Percentiles rank a stretch among this genome's conserved stretches.
Evolutionary conservation across 208 protist species (phyloP).

Genomic region (Blastocrithidia nonstop): DNA sequence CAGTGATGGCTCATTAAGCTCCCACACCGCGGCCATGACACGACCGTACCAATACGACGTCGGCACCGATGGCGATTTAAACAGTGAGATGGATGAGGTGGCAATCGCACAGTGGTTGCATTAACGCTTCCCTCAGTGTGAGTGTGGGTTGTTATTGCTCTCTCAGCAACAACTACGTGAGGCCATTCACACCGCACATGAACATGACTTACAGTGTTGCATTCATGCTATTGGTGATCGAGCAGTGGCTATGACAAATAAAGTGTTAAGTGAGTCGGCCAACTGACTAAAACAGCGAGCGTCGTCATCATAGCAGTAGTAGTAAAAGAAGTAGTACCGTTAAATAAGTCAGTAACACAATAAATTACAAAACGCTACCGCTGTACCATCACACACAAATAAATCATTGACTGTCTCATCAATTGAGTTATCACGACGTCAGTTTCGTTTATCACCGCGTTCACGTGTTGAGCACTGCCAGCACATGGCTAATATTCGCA

Average conservation of each 20-base stretch:
- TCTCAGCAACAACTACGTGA: slow-evolving; percentile 12
- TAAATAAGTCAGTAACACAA: too few relatives aligned
- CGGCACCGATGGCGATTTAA: slow-evolving; percentile 19
- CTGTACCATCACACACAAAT: too few relatives aligned
- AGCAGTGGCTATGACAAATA: slow-evolving; percentile 28
- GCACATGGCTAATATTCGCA: slow-evolving; percentile 19
- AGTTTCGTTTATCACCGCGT: slow-evolving; percentile 17
- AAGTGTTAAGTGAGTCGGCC: slow-evolving; percentile 15
- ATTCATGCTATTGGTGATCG: slow-evolving; percentile 57
- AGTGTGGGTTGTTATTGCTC: slow-evolving; percentile 28
- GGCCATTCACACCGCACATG: slow-evolving; percentile 10
- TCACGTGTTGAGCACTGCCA: slow-evolving; percentile 57
- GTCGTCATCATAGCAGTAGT: slow-evolving; percentile 2
- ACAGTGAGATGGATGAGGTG: slow-evolving; percentile 22
- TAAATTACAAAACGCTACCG: too few relatives aligned
- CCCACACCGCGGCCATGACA: slow-evolving; percentile 37
- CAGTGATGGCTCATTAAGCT: slow-evolving; percentile 43
- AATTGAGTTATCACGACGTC: not conserved
- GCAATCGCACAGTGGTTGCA: slow-evolving; percentile 10
- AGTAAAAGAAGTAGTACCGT: not conserved
- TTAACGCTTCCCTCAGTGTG: slow-evolving; percentile 6
- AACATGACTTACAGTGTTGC: slow-evolving; percentile 17
- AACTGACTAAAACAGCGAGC: slow-evolving; percentile 1
- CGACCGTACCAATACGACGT: slow-evolving; percentile 23
- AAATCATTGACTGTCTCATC: too few relatives aligned